These are phyloP conservation scores for Raffaelea ambrosiae DNA, from an alignment of 2,329 filamentous ascomycete species.

Conservation along the genomic window DNA sequence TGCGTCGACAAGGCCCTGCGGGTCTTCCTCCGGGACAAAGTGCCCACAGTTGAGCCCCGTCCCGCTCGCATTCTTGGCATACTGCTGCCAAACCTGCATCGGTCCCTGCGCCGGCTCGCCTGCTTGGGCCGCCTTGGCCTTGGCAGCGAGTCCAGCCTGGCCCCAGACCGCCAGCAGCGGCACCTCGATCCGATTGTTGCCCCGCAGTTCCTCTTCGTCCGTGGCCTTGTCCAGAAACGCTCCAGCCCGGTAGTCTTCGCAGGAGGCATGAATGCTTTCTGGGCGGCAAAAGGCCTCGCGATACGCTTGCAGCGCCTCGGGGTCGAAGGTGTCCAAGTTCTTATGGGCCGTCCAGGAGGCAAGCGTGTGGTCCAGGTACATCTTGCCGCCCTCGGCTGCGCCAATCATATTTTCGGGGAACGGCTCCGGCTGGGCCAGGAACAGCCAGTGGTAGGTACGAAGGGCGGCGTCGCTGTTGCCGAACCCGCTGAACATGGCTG, in stretches of 20 bases:
- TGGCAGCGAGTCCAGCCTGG: too few relatives aligned
- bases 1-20: too few relatives aligned
- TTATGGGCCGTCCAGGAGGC: too few relatives aligned
- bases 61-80: too few relatives aligned
- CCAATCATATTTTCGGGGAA: background rate
- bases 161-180: too few relatives aligned
- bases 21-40: too few relatives aligned
- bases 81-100: too few relatives aligned
- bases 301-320: background rate
- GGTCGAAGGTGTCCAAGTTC: background rate
- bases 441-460: background rate
- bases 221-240: background rate
- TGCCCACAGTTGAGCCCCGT: too few relatives aligned
- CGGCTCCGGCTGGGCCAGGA: background rate
- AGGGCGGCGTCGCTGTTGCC: background rate
- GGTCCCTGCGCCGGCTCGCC: too few relatives aligned
- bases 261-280: background rate
- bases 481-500: background rate
- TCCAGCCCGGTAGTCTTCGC: background rate
- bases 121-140: too few relatives aligned
- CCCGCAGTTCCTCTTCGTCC: too few relatives aligned
- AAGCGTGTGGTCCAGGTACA: background rate
- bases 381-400: background rate
- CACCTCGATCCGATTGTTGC: too few relatives aligned
- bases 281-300: background rate